Evolutionary conservation across 345 rosid species (phyloP).

Genomic region (Boechera retrofracta): DNA sequence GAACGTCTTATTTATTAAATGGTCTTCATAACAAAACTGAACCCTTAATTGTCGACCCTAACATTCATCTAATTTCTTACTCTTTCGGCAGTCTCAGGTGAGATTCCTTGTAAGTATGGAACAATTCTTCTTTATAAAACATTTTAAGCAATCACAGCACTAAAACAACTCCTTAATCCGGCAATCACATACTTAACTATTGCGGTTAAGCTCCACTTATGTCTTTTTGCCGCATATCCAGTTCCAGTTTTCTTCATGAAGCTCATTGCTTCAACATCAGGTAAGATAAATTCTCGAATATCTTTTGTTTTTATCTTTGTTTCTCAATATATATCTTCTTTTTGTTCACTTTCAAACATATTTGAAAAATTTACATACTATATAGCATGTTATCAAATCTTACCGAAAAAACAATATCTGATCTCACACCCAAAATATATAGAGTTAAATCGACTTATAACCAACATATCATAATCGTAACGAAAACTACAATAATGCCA

Average conservation of each 20-base stretch:
- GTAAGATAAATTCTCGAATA: neutral
- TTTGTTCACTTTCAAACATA: constrained; percentile 13
- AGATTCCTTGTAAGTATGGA: neutral
- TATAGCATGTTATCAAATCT: constrained; percentile 30
- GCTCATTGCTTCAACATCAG: neutral
- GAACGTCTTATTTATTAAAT: too few relatives aligned
- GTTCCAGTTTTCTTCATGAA: neutral
- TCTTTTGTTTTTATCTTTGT: neutral
- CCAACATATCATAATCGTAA: constrained; percentile 19
- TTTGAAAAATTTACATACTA: neutral
- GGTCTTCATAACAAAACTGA: neutral
- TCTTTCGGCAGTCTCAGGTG: neutral
- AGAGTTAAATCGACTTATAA: constrained; percentile 36
- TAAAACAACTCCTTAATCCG: neutral
- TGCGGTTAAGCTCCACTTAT: neutral
- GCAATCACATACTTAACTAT: neutral
- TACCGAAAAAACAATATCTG: constrained; percentile 3
- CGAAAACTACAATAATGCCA: constrained; percentile 15
- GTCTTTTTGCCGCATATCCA: neutral
- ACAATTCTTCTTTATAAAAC: neutral
- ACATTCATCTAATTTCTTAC: neutral
- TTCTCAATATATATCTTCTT: neutral
- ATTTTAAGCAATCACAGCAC: neutral
- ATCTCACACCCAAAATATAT: constrained; percentile 17
- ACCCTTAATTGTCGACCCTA: neutral